A percentile compares a stretch with the other conserved stretches of the same genome.
These are phyloP conservation scores for Curvularia sp. DNA, from an alignment of 2,329 filamentous ascomycete genomes.

Conservation along the genomic window DNA sequence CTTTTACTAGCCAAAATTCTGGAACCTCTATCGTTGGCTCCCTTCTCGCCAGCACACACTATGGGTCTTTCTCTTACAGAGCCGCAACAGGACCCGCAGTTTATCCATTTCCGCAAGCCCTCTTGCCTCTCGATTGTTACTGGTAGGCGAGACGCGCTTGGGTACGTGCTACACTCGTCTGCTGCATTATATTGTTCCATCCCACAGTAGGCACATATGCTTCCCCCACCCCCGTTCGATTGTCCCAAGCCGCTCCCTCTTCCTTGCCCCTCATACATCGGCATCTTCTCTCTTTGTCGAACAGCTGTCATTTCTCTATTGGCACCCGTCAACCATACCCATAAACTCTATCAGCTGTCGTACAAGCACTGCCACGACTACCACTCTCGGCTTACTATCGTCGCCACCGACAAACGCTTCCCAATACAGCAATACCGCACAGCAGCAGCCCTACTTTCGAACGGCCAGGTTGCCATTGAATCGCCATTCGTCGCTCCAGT, in stretches of 20 bases:
- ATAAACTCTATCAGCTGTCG: conserved; percentile 38
- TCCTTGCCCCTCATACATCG: conserved; percentile 47
- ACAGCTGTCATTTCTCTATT: conserved; percentile 50
- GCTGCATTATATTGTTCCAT: conserved; percentile 53
- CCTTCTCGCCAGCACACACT: conserved; percentile 85
- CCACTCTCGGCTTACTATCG: conserved; percentile 37
- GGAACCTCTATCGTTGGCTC: conserved; percentile 43
- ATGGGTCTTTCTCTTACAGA: conserved; percentile 56
- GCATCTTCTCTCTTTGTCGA: conserved; percentile 38
- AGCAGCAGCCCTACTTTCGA: conserved; percentile 31
- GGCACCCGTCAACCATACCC: conserved; percentile 44
- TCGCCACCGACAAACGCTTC: conserved; percentile 46
- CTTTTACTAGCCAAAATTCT: conserved; percentile 49
- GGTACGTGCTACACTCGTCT: conserved; percentile 51
- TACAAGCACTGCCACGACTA: conserved; percentile 49
- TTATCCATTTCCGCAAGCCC: conserved; percentile 48
- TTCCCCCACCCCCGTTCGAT: conserved; percentile 42
- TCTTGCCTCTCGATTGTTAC: conserved; percentile 61
- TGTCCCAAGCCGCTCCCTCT: conserved; percentile 49
- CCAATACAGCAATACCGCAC: conserved; percentile 43
- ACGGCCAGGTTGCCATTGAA: conserved; percentile 37
- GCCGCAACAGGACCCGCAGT: conserved; percentile 53
- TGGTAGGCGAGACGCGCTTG: conserved; percentile 56
- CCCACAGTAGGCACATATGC: conserved; percentile 50
- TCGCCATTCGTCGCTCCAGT: conserved; percentile 36